Percentiles rank a stretch among this genome's conserved stretches.
phyloP scores from a whole-genome alignment of 2,329 filamentous ascomycete species.

The Aspergillus pseudoviridinutans region DNA sequence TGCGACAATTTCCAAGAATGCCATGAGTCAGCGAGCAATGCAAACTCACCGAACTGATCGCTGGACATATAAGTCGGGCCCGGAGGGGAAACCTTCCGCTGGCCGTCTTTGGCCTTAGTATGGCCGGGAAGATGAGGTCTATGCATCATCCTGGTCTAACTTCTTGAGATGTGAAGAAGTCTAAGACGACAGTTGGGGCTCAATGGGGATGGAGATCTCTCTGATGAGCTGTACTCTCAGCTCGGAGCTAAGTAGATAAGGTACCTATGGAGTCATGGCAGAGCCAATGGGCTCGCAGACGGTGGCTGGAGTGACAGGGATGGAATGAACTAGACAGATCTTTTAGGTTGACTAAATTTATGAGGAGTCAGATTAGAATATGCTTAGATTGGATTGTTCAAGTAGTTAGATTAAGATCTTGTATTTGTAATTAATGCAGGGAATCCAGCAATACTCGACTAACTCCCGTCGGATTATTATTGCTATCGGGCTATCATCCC shows the following conservation, averaged over 20 bases:
- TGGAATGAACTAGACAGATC: slow-evolving; percentile 15
- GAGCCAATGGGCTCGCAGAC: slow-evolving; percentile 11
- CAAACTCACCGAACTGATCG: slow-evolving; percentile 44
- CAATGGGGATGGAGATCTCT: not conserved
- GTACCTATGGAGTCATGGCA: slow-evolving; percentile 12
- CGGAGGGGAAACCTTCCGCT: slow-evolving; percentile 45
- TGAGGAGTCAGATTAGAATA: slow-evolving; percentile 1
- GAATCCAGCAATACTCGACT: not conserved
- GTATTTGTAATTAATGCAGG: not conserved
- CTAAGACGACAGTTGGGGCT: slow-evolving; percentile 1
- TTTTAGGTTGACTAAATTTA: slow-evolving; percentile 1
- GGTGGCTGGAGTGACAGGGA: slow-evolving; percentile 14
- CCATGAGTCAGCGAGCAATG: slow-evolving; percentile 14
- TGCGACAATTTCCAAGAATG: slow-evolving; percentile 14
- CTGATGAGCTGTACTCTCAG: not conserved
- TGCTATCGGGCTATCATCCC: too few species aligned
- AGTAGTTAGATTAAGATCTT: not conserved
- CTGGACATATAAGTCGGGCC: slow-evolving; percentile 45
- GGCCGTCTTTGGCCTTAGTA: slow-evolving; percentile 30
- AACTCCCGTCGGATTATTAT: not conserved
- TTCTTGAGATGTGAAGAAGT: slow-evolving; percentile 5
- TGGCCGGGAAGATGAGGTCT: slow-evolving; percentile 22
- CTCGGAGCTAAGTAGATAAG: not conserved
- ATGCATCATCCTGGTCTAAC: slow-evolving; percentile 34
- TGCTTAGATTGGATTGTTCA: slow-evolving; percentile 9